Evolutionary conservation across 148 eudicot genomes (phyloP), one percentile per base, ranked within the genome.

Genomic region (Rhododendron mucronatum): DNA sequence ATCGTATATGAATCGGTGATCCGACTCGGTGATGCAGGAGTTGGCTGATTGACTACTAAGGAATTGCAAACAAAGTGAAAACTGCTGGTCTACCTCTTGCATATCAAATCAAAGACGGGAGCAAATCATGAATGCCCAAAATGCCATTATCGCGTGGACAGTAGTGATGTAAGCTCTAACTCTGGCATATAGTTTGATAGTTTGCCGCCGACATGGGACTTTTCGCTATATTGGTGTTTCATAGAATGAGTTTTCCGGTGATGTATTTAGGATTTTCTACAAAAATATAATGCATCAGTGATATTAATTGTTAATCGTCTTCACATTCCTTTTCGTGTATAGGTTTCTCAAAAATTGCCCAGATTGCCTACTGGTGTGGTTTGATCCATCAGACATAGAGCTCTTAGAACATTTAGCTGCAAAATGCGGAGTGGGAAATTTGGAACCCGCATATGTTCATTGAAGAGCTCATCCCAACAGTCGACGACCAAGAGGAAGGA

Each of bases 311-410:
- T n/a, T 23, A 65, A 65, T 65, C n/a, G 33, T 9, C 33, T 10
- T 65, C 28, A n/a, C 71, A 10, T 9, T n/a, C 12, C 30, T 0
- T 57, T 61, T 28, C 50, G 9, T 81, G 71, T 73, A 86, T 86
- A 94, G 96, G 94, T 94, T 71, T 82, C 89, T 61, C 87, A 86
- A 69, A 92, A 92, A 61, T 94, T 94, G 95, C 97, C 97, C 85
- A 94, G 97, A 30, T 87, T 63, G 71, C 71, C 71, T 63, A 28
- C 30, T n/a, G 71, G 71, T 63, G 71, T 63, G 71, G 30, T 63
- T 63, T 63, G 71, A 63, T 63, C 93, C 95, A 77, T 89, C 94
- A 82, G 97, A 93, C 88, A 76, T 67, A 41, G 90, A 94, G 86
- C 89, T 94, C 21, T 81, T 94, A 18, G 92, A 92, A 37, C 96